Conservation (phyloP, 1,139 yeast genomes). For the Sugiyamaella xylanicola region DNA sequence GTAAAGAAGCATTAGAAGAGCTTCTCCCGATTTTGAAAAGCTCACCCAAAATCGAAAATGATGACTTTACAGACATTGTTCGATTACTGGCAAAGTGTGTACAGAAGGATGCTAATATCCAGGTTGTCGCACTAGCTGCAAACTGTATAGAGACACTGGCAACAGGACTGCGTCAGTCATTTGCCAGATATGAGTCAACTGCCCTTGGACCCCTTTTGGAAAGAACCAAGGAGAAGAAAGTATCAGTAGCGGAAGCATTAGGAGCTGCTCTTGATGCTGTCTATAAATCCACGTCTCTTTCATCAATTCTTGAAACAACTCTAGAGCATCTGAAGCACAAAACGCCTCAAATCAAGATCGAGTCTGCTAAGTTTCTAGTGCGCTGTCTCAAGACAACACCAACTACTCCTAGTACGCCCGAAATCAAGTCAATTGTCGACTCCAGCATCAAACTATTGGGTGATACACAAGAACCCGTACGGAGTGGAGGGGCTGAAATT, state of each 20-base stretch:
- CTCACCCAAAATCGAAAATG: slow-evolving; percentile 54
- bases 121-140: slow-evolving; percentile 82
- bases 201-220: slow-evolving; percentile 71
- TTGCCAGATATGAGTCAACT: slow-evolving; percentile 56
- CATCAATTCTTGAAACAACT: slow-evolving; percentile 64
- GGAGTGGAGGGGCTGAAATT: slow-evolving; percentile 76
- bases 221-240: slow-evolving; percentile 86
- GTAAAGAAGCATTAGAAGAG: slow-evolving; percentile 83
- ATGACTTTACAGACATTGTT: slow-evolving; percentile 68
- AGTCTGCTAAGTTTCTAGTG: slow-evolving; percentile 64
- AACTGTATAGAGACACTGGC: slow-evolving; percentile 65
- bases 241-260: slow-evolving; percentile 71
- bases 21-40: slow-evolving; percentile 52
- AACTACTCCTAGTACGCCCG: slow-evolving; percentile 53
- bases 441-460: slow-evolving; percentile 61
- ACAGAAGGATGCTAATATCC: slow-evolving; percentile 81
- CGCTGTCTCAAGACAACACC: slow-evolving; percentile 61
- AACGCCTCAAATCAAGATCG: slow-evolving; percentile 81
- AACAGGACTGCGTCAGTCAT: slow-evolving; percentile 61
- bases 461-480: slow-evolving; percentile 84
- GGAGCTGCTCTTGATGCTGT: slow-evolving; percentile 66
- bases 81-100: slow-evolving; percentile 68
- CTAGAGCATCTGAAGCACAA: slow-evolving; percentile 66
- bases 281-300: slow-evolving; percentile 52
- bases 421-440: slow-evolving; percentile 60